These are phyloP conservation scores for Piromyces sp. DNA, from an alignment of 192 early-diverging fungal species.

Conservation along the genomic window DNA sequence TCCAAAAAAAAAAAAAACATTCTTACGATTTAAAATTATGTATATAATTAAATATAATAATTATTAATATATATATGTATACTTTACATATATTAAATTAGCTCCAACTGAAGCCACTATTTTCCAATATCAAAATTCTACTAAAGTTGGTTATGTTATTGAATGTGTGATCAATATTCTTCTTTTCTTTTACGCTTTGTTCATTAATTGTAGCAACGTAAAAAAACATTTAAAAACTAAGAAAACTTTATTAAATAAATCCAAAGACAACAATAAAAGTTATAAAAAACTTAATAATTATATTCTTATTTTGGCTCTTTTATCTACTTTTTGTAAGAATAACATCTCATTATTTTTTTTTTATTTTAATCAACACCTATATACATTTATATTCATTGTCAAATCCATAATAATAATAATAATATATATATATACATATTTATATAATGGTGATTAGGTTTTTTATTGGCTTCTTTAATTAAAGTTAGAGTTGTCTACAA, in stretches of 20 bases:
- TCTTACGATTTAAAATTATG: no score
- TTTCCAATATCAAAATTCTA: not conserved
- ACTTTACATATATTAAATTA: not conserved
- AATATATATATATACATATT: no score
- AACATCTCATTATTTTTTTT: no score
- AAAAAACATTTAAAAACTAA: not conserved
- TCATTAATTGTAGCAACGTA: not conserved
- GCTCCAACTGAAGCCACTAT: not conserved
- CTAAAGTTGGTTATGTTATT: not conserved
- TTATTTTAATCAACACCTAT: no score
- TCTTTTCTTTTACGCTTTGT: not conserved
- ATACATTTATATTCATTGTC: no score
- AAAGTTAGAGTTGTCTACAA: not conserved
- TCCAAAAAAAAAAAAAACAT: no score
- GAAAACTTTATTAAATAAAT: not conserved
- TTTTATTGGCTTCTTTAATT: not conserved
- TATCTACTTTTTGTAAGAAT: not conserved
- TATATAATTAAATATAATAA: no score
- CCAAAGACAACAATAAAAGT: not conserved
- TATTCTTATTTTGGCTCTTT: not conserved
- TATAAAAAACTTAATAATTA: not conserved
- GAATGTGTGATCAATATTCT: not conserved
- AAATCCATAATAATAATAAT: no score
- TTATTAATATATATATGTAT: not conserved
- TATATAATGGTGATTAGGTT: not conserved